These are phyloP conservation scores for Orobanche coerulescens DNA, from an alignment of 257 asterid species.

Conservation along the genomic window DNA sequence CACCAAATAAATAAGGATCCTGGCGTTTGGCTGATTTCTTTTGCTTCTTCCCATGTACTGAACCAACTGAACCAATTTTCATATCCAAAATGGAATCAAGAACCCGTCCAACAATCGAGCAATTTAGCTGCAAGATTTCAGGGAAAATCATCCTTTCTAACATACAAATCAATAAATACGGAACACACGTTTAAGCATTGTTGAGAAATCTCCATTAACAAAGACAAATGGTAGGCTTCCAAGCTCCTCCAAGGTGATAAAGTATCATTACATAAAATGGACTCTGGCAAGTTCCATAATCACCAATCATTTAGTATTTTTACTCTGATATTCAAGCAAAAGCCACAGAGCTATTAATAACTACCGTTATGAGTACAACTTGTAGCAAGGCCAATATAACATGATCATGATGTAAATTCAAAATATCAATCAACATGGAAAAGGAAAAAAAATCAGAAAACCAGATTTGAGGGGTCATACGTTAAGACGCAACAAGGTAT, in stretches of 20 bases:
- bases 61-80: conserved; percentile 27
- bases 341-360: background rate
- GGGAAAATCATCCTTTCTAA: conserved; percentile 17
- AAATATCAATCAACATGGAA: background rate
- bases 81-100: conserved; percentile 45
- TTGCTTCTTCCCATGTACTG: conserved; percentile 51
- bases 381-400: conserved; percentile 2
- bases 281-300: conserved; percentile 1
- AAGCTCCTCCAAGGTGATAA: background rate
- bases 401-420: background rate
- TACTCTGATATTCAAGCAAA: too few species aligned
- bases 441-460: background rate
- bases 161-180: background rate
- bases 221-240: background rate
- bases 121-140: conserved; percentile 51
- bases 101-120: conserved; percentile 39
- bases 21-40: conserved; percentile 33
- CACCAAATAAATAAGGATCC: conserved; percentile 22
- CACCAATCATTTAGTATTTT: too few species aligned
- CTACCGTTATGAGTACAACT: background rate
- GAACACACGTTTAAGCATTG: background rate
- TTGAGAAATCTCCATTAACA: conserved; percentile 10
- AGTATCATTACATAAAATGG: background rate
- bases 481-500: conserved; percentile 57
- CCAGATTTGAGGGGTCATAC: conserved; percentile 39